Base-by-base conservation (phyloP, 2,329 filamentous ascomycete genomes). In the Colletotrichum melonis region DNA sequence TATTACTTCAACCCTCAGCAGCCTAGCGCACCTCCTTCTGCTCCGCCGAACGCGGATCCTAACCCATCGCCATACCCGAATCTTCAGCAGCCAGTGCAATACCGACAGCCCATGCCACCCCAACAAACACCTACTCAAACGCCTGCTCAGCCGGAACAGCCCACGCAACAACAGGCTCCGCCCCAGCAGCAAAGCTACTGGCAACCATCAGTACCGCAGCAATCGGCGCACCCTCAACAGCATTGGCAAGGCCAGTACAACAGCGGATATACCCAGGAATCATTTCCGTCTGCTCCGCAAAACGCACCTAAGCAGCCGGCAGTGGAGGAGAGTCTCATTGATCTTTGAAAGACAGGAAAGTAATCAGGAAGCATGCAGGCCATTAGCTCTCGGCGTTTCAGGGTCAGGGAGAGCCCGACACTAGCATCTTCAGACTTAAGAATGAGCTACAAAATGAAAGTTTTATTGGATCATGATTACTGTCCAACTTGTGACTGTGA, bases 241-340 rank as follows among this genome's bases (percentile, higher is more conserved):
- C 78, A 81, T 59, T 73, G 52, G 75, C 80, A 69, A 65, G 65
- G 57, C 73, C 76, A 59, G 63, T 81, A 70, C 79, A 80, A 63
- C 76, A 75, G 80, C 82, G 84, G 86, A 7, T 92, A 90, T 77
- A 84, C 82, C 3, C 89, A 90, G 78, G 89, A 92, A 28, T 84
- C 88, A 3, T 94, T 94, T 78, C 93, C 93, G 1, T 86, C 89
- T 2, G 90, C 89, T 32, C 91, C 91, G 19, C 89, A 92, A 72
- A 90, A 92, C 80, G 87, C 89, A 32, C 90, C 89, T 14, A 83
- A 82, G 80, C 86, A 87, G 78, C 89, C 88, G 16, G 88, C 85
- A 1, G 88, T 93, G 59, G 94, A 96, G 82, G 94, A 96, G 82
- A 93, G 91, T 72, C 83, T 97, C 78, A 97, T 97, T 82, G 94